Evolutionary conservation across 192 early-diverging fungal genomes (phyloP), one percentile per base, ranked within the genome.

Genomic region (Coemansia sp.): DNA sequence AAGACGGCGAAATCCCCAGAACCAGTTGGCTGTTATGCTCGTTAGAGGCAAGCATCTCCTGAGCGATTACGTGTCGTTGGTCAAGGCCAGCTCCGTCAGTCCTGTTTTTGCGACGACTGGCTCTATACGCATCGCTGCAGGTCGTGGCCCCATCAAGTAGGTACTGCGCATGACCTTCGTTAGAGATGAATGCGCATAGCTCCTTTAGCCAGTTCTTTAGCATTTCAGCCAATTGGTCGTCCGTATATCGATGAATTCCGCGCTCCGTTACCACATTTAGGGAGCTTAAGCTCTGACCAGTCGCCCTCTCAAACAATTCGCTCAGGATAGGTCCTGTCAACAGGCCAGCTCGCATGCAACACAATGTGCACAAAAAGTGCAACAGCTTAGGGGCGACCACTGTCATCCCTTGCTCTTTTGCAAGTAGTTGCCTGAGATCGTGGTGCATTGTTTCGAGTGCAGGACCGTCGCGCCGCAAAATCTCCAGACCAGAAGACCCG

Each of bases 371-470:
- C 28, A 82, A 8, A 32, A 47, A 61, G 49, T 39, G 1, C 26
- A 74, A 44, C 44, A 82, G 63, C 42, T 74, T 62, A 14, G 80
- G 80, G 1, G 44, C 75, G 2, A 66, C 52, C 1, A 82, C 72
- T 8, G 46, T 55, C 17, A 30, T 23, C 2, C 35, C 35, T 8
- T 37, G 35, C 9, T 37, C 35, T 7, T 7, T 8, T 8, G 6
- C 35, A 37, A 8, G 8, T 37, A 8, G 1, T 37, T 1, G 35
- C 9, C 35, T 7, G 35, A 37, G 7, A 8, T 37, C 5, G 7
- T 58, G 52, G 30, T 46, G 19, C 30, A 55, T 44, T 1, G 42
- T 28, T 13, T 38, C 17, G 28, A 57, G 42, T 3, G 58, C 70
- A 2, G 7, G 4, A 7, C 71, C 74, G 16, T 21, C 16, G 32